phyloP scores from a whole-genome alignment of 176 grass and related monocot genomes.

The sorghum (Sorghum bicolor) region DNA sequence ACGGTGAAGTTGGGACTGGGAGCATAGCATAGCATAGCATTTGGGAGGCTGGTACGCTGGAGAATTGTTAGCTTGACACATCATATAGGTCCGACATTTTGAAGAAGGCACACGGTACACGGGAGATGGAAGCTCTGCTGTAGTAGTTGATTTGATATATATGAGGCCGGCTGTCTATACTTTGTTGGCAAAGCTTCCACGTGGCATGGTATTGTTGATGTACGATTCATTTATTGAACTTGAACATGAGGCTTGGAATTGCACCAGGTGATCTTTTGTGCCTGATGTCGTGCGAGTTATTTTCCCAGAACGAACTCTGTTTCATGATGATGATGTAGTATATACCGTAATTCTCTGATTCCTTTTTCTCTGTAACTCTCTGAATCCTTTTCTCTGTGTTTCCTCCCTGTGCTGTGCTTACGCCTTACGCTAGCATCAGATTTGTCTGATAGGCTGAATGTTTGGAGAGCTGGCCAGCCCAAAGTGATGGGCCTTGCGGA shows the following conservation, averaged over 20 bases:
- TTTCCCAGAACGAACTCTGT: not conserved
- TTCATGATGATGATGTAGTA: not conserved
- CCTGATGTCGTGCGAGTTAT: not conserved
- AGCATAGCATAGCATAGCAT: not conserved
- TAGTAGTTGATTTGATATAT: not conserved
- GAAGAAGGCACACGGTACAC: not conserved
- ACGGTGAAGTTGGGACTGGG: conserved; percentile 6
- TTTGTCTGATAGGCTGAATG: not conserved
- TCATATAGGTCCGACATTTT: conserved; percentile 9
- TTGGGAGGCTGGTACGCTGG: not conserved
- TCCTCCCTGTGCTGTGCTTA: not conserved
- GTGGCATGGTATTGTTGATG: not conserved
- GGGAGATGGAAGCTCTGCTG: not conserved
- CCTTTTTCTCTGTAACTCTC: no score
- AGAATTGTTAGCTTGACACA: conserved; percentile 25
- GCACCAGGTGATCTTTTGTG: not conserved
- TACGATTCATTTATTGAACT: conserved; percentile 13
- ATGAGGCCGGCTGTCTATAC: conserved; percentile 19
- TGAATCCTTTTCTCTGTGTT: no score
- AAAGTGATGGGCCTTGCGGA: no score
- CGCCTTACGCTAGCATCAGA: not conserved
- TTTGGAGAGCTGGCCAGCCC: not conserved
- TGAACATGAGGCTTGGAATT: not conserved
- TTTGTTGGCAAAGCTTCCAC: not conserved
- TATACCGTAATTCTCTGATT: not conserved